Base-by-base conservation (phyloP, 345 rosid species). In the Carallia brachiata region DNA sequence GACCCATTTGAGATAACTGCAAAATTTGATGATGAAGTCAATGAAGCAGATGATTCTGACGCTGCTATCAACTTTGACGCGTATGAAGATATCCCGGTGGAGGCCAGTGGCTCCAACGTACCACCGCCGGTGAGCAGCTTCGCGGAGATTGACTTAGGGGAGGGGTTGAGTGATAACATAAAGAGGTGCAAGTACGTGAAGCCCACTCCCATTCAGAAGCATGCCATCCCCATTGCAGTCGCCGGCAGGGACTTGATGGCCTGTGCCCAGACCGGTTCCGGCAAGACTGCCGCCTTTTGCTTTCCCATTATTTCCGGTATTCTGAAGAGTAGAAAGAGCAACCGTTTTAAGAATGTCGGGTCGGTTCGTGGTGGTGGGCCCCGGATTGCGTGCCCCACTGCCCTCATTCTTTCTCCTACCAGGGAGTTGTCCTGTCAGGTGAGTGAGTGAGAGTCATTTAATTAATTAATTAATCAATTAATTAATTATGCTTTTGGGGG, bases 241-340 rank as follows among this genome's bases (percentile, higher is more conserved):
- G 84, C 83, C 8, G 87, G 90, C 3, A 73, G 87, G 36, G 90
- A 86, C 70, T 77, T 86, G 73, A 86, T 86, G 90, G 90, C 87
- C 34, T 82, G 86, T 62, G 87, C 87, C 0, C 90, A 86, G 72
- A 86, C 90, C 3, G 87, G 90, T 36, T 83, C 84, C 2, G 89
- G 89, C 1, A 86, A 86, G 71, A 83, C 89, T 32, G 85, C 87
- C 7, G 85, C 87, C 1, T 86, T 82, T 63, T 86, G 87, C 52
- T 80, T 84, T 40, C 90, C 87, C 27, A 84, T 86, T 37, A 78
- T 86, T 6, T 52, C 31, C 56, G 79, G 79, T 74, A 65, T 86
- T 71, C 27, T 80, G 66, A 52, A 44, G 63, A 67, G 23, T 23
- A 23, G 23, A 23, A 23, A 23, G 23, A 23, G 23, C 23, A 23